Conservation (phyloP, 1,139 yeast species). For the Yamadazyma siamensis region DNA sequence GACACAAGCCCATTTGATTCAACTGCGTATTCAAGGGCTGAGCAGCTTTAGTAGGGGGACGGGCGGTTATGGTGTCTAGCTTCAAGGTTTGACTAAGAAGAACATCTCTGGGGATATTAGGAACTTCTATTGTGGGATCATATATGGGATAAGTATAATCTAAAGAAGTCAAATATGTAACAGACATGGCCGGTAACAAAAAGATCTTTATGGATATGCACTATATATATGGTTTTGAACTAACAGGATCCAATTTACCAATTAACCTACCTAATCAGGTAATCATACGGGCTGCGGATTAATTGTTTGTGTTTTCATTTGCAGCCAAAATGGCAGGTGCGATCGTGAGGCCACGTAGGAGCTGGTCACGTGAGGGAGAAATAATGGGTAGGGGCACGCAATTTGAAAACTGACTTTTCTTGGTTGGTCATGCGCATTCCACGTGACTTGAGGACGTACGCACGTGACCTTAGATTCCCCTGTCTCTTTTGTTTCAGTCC, state of each 20-base stretch:
- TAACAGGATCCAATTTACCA: conserved; percentile 1
- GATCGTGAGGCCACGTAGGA: too few relatives aligned
- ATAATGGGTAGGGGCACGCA: too few relatives aligned
- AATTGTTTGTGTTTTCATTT: conserved; percentile 21
- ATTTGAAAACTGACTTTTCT: too few relatives aligned
- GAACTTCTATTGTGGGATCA: conserved; percentile 12
- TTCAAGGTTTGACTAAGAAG: conserved; percentile 23
- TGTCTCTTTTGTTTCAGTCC: too few relatives aligned
- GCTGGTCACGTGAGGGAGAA: too few relatives aligned
- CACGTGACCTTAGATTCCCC: too few relatives aligned
- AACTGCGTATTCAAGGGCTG: conserved; percentile 7
- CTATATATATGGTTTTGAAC: not conserved
- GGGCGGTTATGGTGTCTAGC: conserved; percentile 9
- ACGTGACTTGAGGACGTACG: too few relatives aligned
- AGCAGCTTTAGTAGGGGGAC: conserved; percentile 4
- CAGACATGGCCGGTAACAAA: conserved; percentile 3
- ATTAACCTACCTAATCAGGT: conserved; percentile 6
- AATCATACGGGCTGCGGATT: too few relatives aligned
- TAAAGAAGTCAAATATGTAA: conserved; percentile 11
- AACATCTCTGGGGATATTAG: conserved; percentile 17
- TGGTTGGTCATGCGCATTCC: too few relatives aligned
- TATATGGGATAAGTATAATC: conserved; percentile 23
- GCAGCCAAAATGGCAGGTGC: conserved; percentile 6
- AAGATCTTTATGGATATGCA: too few relatives aligned
- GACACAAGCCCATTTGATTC: conserved; percentile 1